Base-by-base conservation (phyloP, 495 filamentous ascomycete species). In the Penicillium robsamsonii region DNA sequence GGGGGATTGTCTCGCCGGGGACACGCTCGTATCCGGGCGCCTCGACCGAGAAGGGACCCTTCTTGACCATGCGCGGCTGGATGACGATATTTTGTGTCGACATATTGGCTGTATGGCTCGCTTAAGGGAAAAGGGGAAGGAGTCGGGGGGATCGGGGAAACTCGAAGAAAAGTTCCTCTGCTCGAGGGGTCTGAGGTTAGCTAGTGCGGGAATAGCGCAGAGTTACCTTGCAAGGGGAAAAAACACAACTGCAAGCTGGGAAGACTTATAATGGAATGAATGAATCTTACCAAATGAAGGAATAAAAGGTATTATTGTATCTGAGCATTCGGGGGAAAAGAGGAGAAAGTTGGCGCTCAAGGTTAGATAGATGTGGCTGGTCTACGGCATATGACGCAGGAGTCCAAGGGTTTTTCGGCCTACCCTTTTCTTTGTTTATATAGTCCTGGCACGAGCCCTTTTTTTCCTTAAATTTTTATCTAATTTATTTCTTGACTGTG, bases 1-100 rank as follows among this genome's bases (percentile, higher is more conserved):
- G 87, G 8, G 94, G 91, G 53, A 93, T 88, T 1, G 94, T 97
- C 79, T 98, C 93, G 64, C 94, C 94, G 42, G 89, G 79, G 60
- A 89, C 80, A 56, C 84, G 80, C 64, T 85, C 75, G 60, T 77
- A 81, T 55, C 86, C 87, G 15, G 93, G 85, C 15, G 83, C 88
- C 62, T 96, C 90, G 63, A 95, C 83, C 25, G 86, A 84, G 79
- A 89, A 95, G 24, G 90, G 91, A 5, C 66, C 64, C 63, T 74
- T 78, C 67, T 75, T 78, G 55, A 49, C 43, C 71, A 86, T 83
- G 60, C 79, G 81, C 50, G 90, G 90, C 65, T 87, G 82, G 49
- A 89, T 67, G 61, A 77, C 59, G 53, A 75, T 60, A 62, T 83
- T 76, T 76, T 81, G 83, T 40, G 67, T 64, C 49, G 75, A 68